Evolutionary conservation across 495 filamentous ascomycete species (phyloP).

Genomic region (Neurospora sp.): DNA sequence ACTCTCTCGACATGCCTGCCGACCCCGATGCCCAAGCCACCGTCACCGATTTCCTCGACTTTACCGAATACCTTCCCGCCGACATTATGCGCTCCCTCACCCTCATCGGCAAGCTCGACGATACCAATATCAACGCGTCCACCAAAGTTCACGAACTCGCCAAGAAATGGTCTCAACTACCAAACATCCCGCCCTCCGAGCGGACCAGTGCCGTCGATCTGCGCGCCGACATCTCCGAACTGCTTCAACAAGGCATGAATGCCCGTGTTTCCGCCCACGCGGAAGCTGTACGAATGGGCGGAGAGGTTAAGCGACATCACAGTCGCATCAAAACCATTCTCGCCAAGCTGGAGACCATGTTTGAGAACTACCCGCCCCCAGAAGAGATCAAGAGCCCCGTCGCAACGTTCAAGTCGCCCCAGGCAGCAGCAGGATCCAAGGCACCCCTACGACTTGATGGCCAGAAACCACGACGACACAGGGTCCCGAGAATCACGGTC

Average conservation of each 20-base stretch:
- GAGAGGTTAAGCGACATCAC: slow-evolving; percentile 67
- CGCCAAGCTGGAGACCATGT: slow-evolving; percentile 69
- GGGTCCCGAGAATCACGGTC: slow-evolving; percentile 41
- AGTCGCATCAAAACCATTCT: slow-evolving; percentile 67
- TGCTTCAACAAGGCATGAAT: slow-evolving; percentile 62
- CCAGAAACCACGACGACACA: slow-evolving; percentile 30
- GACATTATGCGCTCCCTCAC: slow-evolving; percentile 86
- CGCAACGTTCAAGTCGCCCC: slow-evolving; percentile 38
- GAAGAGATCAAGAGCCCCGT: slow-evolving; percentile 45
- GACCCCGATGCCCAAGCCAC: slow-evolving; percentile 93
- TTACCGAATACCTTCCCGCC: slow-evolving; percentile 90
- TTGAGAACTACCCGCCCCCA: slow-evolving; percentile 38
- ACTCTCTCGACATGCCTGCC: slow-evolving; percentile 31
- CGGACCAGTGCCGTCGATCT: slow-evolving; percentile 39
- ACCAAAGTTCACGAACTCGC: slow-evolving; percentile 62
- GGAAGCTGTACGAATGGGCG: slow-evolving; percentile 71
- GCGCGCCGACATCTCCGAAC: slow-evolving; percentile 65
- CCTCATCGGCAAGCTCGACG: slow-evolving; percentile 74
- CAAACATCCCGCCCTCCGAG: slow-evolving; percentile 43
- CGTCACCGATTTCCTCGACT: slow-evolving; percentile 91
- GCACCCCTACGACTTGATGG: slow-evolving; percentile 51
- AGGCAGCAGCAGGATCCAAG: slow-evolving; percentile 48
- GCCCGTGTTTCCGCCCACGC: slow-evolving; percentile 69
- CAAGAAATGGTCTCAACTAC: slow-evolving; percentile 62
- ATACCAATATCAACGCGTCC: slow-evolving; percentile 55